Percentiles rank a stretch among this genome's conserved stretches.
Evolutionary conservation across 2,329 filamentous ascomycete genomes (phyloP).

Genomic region (Colletotrichum acutatum): DNA sequence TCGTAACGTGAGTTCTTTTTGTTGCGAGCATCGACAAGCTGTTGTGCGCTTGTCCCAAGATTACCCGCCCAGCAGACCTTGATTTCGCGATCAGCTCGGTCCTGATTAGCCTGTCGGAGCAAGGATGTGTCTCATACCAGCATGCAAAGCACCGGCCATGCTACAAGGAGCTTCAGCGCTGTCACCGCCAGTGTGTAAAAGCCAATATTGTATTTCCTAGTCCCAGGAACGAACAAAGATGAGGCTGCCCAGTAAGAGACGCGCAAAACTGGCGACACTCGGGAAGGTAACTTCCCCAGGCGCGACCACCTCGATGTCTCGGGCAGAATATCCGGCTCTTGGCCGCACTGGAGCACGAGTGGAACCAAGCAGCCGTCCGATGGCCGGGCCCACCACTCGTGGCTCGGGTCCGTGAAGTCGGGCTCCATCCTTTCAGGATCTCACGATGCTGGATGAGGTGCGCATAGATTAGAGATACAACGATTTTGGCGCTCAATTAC

Average conservation of each 20-base stretch:
- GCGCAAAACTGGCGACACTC: neutral
- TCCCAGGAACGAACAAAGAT: neutral
- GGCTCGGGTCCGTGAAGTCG: neutral
- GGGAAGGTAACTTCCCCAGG: neutral
- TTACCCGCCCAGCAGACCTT: neutral
- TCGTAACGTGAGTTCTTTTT: neutral
- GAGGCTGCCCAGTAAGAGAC: neutral
- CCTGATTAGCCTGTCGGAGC: neutral
- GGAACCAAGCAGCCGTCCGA: slow-evolving; percentile 8
- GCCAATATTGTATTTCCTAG: neutral
- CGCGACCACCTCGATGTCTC: neutral
- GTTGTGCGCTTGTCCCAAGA: neutral
- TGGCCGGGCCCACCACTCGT: neutral
- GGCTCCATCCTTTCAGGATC: neutral
- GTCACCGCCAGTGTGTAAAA: neutral
- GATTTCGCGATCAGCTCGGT: neutral
- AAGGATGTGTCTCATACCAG: neutral
- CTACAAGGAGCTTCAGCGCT: neutral
- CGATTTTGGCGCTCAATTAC: neutral
- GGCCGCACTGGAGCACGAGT: neutral
- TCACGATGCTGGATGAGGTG: neutral
- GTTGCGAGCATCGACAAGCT: neutral
- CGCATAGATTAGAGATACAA: neutral
- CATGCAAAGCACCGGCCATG: neutral
- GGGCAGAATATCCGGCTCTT: neutral